Evolutionary conservation across 2,329 filamentous ascomycete species (phyloP).

Genomic region (Fusarium lyarnte): DNA sequence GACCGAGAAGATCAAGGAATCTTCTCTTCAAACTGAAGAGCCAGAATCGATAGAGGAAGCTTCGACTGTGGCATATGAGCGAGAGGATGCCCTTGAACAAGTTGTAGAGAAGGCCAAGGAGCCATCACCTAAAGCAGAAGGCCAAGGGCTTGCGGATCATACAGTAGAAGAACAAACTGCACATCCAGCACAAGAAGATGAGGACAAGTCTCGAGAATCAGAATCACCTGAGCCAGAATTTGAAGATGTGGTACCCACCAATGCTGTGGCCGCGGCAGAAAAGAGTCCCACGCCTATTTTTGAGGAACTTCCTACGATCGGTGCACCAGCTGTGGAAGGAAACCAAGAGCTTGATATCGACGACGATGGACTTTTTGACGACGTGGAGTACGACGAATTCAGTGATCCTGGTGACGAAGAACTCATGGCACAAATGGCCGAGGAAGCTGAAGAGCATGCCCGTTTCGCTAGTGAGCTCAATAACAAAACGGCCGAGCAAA

Average conservation of each 20-base stretch:
- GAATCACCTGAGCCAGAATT: slow-evolving; percentile 51
- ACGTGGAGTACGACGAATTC: slow-evolving; percentile 76
- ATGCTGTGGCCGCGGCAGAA: slow-evolving; percentile 3
- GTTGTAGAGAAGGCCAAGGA: not conserved
- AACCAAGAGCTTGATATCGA: slow-evolving; percentile 35
- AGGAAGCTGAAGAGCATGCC: slow-evolving; percentile 92
- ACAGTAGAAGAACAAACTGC: not conserved
- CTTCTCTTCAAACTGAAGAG: not conserved
- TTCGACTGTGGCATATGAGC: not conserved
- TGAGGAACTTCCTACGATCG: slow-evolving; percentile 17
- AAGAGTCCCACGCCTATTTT: slow-evolving; percentile 27
- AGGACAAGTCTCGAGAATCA: slow-evolving; percentile 42
- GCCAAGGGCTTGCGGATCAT: slow-evolving; percentile 3
- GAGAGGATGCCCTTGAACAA: not conserved
- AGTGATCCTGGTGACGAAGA: slow-evolving; percentile 95
- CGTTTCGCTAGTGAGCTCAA: slow-evolving; percentile 91
- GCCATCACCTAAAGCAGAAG: not conserved
- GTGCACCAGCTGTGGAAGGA: not conserved
- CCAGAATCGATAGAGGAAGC: not conserved
- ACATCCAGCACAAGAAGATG: not conserved
- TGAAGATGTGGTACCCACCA: slow-evolving; percentile 48
- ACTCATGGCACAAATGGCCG: slow-evolving; percentile 83
- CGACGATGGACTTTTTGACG: slow-evolving; percentile 56
- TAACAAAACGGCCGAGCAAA: slow-evolving; percentile 74
- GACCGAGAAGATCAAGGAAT: not conserved